phyloP scores from a whole-genome alignment of 1,139 yeast genomes.

The Yamadazyma songkhlaensis region DNA sequence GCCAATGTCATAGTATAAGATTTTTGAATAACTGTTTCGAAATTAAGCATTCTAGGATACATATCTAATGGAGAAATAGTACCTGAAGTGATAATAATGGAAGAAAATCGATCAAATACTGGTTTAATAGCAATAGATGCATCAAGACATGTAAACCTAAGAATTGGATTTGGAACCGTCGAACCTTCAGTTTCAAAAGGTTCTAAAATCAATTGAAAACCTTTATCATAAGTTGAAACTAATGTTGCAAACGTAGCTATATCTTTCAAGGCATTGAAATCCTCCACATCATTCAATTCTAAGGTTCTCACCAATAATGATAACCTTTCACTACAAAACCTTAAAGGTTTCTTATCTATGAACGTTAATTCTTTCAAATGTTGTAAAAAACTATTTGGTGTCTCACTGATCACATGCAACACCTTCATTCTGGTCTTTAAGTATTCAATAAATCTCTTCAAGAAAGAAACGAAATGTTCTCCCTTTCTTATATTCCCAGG shows the following conservation, averaged over 20 bases:
- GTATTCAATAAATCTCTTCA: constrained; percentile 90
- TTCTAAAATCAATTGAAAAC: constrained; percentile 86
- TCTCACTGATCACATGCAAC: constrained; percentile 92
- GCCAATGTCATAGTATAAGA: constrained; percentile 96
- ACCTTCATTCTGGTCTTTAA: constrained; percentile 97
- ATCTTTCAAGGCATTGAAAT: constrained; percentile 88
- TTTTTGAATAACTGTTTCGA: constrained; percentile 91
- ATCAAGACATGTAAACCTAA: constrained; percentile 91
- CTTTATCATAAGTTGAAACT: constrained; percentile 91
- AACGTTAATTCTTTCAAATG: constrained; percentile 91
- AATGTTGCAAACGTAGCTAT: constrained; percentile 96
- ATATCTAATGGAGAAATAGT: constrained; percentile 97
- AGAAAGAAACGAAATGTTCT: constrained; percentile 90
- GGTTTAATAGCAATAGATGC: constrained; percentile 98
- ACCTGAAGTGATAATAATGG: constrained; percentile 94
- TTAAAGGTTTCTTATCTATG: constrained; percentile 85
- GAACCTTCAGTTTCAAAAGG: constrained; percentile 97
- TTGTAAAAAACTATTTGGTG: constrained; percentile 88
- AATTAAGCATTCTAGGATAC: constrained; percentile 97
- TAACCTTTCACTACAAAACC: constrained; percentile 89
- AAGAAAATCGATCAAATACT: constrained; percentile 88
- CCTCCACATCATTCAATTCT: constrained; percentile 86
- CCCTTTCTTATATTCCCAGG: constrained; percentile 98
- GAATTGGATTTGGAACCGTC: constrained; percentile 96
- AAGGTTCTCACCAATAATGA: constrained; percentile 85